Conservation (phyloP, 2,329 filamentous ascomycete genomes). For the Phoma sp. region DNA sequence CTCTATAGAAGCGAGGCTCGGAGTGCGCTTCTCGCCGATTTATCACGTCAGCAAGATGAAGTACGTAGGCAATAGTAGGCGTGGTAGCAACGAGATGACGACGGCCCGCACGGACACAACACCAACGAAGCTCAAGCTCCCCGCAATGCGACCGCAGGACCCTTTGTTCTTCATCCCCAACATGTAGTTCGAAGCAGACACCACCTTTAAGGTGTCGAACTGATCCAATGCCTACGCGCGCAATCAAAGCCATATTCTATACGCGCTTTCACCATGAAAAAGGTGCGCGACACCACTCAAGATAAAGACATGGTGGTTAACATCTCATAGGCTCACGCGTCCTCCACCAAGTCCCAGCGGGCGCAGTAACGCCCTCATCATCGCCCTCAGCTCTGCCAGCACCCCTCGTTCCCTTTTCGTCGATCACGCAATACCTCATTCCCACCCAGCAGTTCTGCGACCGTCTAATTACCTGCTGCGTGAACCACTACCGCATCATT, state of each 20-base stretch:
- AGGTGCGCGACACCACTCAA: conserved; percentile 24
- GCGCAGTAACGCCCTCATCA: conserved; percentile 57
- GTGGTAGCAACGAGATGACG: no score
- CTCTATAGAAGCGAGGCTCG: no score
- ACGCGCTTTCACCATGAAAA: conserved; percentile 68
- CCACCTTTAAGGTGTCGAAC: conserved; percentile 4
- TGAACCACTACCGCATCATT: conserved; percentile 80
- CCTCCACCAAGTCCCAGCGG: conserved; percentile 68
- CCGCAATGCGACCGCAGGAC: neutral
- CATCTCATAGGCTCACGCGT: conserved; percentile 64
- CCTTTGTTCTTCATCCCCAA: conserved; percentile 2
- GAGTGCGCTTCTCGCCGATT: no score
- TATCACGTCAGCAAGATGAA: no score
- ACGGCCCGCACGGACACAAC: conserved; percentile 3
- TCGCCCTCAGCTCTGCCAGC: conserved; percentile 56
- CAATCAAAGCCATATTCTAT: conserved; percentile 70
- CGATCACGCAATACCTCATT: conserved; percentile 90
- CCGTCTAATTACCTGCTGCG: conserved; percentile 77
- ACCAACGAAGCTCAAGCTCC: conserved; percentile 11
- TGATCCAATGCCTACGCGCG: conserved; percentile 43
- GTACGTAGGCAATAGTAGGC: no score
- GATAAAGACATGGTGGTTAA: conserved; percentile 8
- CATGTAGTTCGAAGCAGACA: conserved; percentile 1
- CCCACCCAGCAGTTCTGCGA: conserved; percentile 95
- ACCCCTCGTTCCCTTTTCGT: conserved; percentile 82